Evolutionary conservation across 306 rosid species (phyloP).

Genomic region (Cucurbita pepo): DNA sequence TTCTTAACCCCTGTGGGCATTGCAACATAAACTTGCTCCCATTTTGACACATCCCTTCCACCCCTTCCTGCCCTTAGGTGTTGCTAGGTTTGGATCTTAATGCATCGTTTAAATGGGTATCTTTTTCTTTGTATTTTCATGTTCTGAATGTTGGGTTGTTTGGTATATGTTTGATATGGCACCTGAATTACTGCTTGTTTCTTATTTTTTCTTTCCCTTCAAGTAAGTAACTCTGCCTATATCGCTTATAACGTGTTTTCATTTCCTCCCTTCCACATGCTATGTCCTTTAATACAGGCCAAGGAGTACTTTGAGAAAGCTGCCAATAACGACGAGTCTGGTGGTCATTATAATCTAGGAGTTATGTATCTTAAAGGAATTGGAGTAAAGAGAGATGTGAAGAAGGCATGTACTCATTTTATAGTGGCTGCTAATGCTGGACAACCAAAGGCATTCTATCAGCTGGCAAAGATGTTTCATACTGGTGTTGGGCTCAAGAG

Average conservation of each 20-base stretch:
- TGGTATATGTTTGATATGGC: background rate
- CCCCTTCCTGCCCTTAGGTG: background rate
- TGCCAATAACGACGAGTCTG: constrained; percentile 54
- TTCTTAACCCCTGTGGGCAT: background rate
- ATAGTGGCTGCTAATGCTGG: constrained; percentile 75
- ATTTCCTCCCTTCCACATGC: background rate
- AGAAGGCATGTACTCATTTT: constrained; percentile 48
- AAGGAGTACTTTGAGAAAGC: constrained; percentile 94
- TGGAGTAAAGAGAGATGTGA: constrained; percentile 84
- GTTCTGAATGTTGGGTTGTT: background rate
- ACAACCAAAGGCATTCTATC: constrained; percentile 96
- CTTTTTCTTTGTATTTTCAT: background rate
- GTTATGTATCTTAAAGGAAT: constrained; percentile 93
- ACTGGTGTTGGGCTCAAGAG: constrained; percentile 82
- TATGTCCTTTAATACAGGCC: constrained; percentile 31
- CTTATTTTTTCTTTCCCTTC: background rate
- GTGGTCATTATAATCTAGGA: constrained; percentile 89
- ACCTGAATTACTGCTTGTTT: background rate
- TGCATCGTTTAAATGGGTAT: background rate
- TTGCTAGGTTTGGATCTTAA: background rate
- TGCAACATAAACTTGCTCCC: background rate
- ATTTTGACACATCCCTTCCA: background rate
- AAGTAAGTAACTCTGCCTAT: background rate
- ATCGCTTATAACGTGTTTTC: background rate
- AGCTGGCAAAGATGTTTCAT: constrained; percentile 97